Evolutionary conservation across 129 eudicot genomes (phyloP).

Genomic region (Tagetes erecta): DNA sequence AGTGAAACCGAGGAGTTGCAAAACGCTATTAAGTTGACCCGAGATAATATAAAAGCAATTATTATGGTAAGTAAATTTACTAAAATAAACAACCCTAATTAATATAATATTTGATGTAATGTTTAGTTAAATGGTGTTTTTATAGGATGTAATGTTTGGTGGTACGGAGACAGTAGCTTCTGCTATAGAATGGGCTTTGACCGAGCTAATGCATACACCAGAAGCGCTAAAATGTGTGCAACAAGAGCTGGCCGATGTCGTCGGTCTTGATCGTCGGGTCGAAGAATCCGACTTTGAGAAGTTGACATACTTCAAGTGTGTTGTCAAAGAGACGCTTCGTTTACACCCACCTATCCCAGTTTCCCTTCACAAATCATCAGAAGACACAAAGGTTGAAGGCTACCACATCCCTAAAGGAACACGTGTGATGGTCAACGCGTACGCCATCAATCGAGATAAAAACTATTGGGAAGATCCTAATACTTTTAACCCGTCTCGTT

Average conservation of each 20-base stretch:
- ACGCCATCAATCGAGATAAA: slow-evolving; percentile 38
- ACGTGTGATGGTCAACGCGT: slow-evolving; percentile 41
- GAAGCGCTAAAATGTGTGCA: slow-evolving; percentile 26
- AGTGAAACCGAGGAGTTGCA: slow-evolving; percentile 63
- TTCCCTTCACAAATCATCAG: slow-evolving; percentile 26
- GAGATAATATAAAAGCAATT: slow-evolving; percentile 47
- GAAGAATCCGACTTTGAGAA: slow-evolving; percentile 41
- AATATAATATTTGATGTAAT: not conserved
- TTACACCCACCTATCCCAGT: slow-evolving; percentile 38
- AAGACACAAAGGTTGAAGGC: slow-evolving; percentile 32
- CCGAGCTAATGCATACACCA: slow-evolving; percentile 39
- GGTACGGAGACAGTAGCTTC: slow-evolving; percentile 43
- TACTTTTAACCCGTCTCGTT: slow-evolving; percentile 33
- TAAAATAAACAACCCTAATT: no score
- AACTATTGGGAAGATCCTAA: slow-evolving; percentile 36
- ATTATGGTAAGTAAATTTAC: slow-evolving; percentile 31
- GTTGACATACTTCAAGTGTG: slow-evolving; percentile 33
- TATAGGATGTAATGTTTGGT: slow-evolving; percentile 42
- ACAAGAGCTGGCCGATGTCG: slow-evolving; percentile 32
- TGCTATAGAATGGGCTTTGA: slow-evolving; percentile 42
- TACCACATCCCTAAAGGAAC: slow-evolving; percentile 37
- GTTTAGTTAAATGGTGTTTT: not conserved
- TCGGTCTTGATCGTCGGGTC: slow-evolving; percentile 37
- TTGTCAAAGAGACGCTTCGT: slow-evolving; percentile 39
- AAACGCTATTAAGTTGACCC: slow-evolving; percentile 57